Evolutionary conservation across 208 protist species (phyloP), one percentile per base, ranked within the genome.

Genomic region (Zelonia costaricensis): DNA sequence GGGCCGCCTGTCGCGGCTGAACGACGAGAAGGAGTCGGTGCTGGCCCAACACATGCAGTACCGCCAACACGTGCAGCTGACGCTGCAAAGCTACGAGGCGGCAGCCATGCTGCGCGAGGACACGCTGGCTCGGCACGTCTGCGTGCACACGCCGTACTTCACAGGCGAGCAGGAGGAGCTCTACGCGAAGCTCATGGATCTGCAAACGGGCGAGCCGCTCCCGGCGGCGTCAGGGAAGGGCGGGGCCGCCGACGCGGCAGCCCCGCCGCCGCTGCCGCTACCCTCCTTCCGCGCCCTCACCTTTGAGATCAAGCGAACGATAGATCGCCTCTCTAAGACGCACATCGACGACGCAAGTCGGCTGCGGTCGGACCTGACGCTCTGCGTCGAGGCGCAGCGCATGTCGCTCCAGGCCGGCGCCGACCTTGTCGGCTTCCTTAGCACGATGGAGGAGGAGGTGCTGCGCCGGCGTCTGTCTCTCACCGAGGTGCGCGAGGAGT

Each of bases 21-120:
- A 82, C 49, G 74, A 88, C 25, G 85, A 92, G 38, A 86, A 80
- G 52, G 43, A 69, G 12, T 88, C 80, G 33, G 67, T 94, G 10
- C 70, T 92, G 56, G 27, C 76, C 27, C 88, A 91, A 67, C 88
- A 94, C 70, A 78, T 74, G n/a, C 46, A 80, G 64, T 94, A 94
- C 67, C 80, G 76, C 2, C 65, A 66, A 53, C 82, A 92, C 52
- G 85, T 91, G 27, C 69, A 92, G 58, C 83, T 92, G 69, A 39
- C 66, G 12, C 45, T 80, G 45, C 72, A 92, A 45, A 57, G 39
- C 38, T 73, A 73, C 44, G 66, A 73, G 58, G 42, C 58, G 3
- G 66, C 48, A 33, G 66, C 66, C 40, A 49, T 73, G 66, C 38
- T 73, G 57, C 66, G 66, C 36, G 66, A 73, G 52, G 88, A 94